These are phyloP conservation scores for Penicilliopsis zonata DNA, from an alignment of 495 filamentous ascomycete species.

Conservation along the genomic window DNA sequence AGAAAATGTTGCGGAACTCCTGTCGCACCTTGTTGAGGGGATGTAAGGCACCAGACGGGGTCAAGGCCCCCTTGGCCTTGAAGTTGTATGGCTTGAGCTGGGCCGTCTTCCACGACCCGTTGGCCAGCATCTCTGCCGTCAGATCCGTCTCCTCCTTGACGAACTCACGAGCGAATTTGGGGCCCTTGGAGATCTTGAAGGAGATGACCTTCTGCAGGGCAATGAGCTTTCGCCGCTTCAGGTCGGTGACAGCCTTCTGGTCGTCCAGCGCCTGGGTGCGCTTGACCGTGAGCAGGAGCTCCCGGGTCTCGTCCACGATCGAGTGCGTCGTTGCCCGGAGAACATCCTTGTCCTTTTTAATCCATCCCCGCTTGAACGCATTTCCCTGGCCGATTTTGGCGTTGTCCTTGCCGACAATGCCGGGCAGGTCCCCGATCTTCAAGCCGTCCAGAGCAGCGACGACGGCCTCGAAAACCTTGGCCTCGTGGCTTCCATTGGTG, in stretches of 20 bases:
- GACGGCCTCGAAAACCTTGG: conserved; percentile 83
- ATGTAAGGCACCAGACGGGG: conserved; percentile 76
- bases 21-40: conserved; percentile 88
- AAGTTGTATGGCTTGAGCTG: conserved; percentile 97
- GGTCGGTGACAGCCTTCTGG: conserved; percentile 58
- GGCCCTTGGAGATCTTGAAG: conserved; percentile 72
- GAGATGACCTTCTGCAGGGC: conserved; percentile 70
- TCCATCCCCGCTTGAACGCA: conserved; percentile 95
- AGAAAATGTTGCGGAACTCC: conserved; percentile 96
- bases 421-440: conserved; percentile 65
- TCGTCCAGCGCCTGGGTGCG: conserved; percentile 55
- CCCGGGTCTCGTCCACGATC: conserved; percentile 67
- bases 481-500: conserved; percentile 84
- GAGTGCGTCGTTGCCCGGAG: conserved; percentile 46
- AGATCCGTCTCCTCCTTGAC: conserved; percentile 91
- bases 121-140: conserved; percentile 82
- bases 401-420: conserved; percentile 68
- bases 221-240: conserved; percentile 84
- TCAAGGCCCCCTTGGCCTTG: conserved; percentile 71
- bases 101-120: conserved; percentile 54
- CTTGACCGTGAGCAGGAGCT: conserved; percentile 59
- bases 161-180: conserved; percentile 75
- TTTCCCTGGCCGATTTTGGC: conserved; percentile 89
- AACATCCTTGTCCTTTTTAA: conserved; percentile 70
- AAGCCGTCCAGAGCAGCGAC: conserved; percentile 64